phyloP scores from a whole-genome alignment of 176 grass and related monocot genomes.

The Cenchrus fungigraminus region DNA sequence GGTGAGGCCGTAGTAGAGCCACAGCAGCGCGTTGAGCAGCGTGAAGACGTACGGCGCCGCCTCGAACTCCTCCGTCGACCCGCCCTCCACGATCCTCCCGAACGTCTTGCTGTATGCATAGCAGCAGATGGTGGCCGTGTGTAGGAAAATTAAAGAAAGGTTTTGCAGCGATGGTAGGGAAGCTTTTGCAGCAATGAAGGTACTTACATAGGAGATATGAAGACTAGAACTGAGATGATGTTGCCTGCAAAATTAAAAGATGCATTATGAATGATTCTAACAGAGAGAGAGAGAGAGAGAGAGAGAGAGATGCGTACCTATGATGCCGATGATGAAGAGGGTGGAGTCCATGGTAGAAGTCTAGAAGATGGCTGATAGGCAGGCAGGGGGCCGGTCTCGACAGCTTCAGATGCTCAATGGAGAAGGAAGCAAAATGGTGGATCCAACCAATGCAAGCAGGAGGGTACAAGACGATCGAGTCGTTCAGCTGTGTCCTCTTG shows the following conservation, averaged over 20 bases:
- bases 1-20: conserved; percentile 78
- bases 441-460: neutral
- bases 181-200: neutral
- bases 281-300: neutral
- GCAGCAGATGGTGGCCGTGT: neutral
- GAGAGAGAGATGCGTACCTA: conserved; percentile 44
- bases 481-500: neutral
- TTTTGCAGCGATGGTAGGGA: neutral
- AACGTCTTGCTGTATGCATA: conserved; percentile 56
- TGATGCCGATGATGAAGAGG: conserved; percentile 55
- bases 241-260: conserved; percentile 60
- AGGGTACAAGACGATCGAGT: neutral
- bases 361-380: neutral
- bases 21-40: conserved; percentile 56
- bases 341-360: conserved; percentile 50
- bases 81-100: conserved; percentile 50
- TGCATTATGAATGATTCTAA: neutral
- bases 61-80: conserved; percentile 66
- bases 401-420: neutral
- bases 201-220: conserved; percentile 73
- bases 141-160: neutral
- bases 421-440: neutral
- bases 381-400: too few relatives aligned
- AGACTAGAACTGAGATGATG: conserved; percentile 73
- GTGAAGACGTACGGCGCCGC: conserved; percentile 56